Evolutionary conservation across 495 filamentous ascomycete genomes (phyloP), one percentile per base, ranked within the genome.

Genomic region (Talaromyces trachyspermus): DNA sequence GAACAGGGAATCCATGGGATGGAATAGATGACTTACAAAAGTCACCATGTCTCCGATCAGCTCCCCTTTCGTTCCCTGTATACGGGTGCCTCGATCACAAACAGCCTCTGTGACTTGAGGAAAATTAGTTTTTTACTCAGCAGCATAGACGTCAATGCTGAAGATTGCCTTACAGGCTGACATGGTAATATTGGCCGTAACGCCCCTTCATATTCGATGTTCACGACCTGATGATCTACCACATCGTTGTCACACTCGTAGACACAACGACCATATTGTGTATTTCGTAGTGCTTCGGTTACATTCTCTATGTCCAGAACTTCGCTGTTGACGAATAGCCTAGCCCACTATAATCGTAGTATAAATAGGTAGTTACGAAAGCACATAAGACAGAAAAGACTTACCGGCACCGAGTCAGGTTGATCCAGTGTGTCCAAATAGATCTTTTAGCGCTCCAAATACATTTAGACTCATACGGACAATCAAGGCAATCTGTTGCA

Each of bases 231-330:
- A 52, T 90, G 83, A 59, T 92, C 87, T 58, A 80, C 84, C 10
- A 42, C 87, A 58, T 91, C 82, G 59, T 91, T 92, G 58, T 85
- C 83, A 27, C 79, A 69, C 58, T 89, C 87, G 59, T 80, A 92
- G 10, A 92, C 87, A 55, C 88, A 92, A 26, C 86, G 74, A 6
- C 87, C 87, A 55, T 82, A 90, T 63, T 29, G 57, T 91, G 90
- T n/a, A n/a, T n/a, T n/a, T n/a, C n/a, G n/a, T n/a, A n/a, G n/a
- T n/a, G n/a, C n/a, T n/a, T n/a, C n/a, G n/a, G n/a, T n/a, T n/a
- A n/a, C n/a, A n/a, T n/a, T n/a, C n/a, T n/a, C n/a, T n/a, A n/a
- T n/a, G n/a, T n/a, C n/a, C n/a, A n/a, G n/a, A n/a, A n/a, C n/a
- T n/a, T n/a, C n/a, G n/a, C n/a, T n/a, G n/a, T n/a, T n/a, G n/a